These are phyloP conservation scores for Stephanodiscus minutulus DNA, from an alignment of 108 stramenopile genomes.

Conservation along the genomic window DNA sequence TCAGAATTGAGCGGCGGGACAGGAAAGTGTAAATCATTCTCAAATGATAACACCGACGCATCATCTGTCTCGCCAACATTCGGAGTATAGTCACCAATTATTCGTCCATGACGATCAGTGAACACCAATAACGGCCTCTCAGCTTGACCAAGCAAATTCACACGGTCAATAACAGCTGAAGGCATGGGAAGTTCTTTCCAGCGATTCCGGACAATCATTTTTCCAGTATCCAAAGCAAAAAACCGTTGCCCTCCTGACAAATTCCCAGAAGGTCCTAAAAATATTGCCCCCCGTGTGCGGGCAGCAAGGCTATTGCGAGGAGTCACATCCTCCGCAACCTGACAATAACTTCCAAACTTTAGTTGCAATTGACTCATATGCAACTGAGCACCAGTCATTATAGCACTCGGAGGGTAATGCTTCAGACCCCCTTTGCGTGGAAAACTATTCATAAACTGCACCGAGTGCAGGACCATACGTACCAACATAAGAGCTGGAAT, in stretches of 20 bases:
- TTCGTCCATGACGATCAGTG: neutral
- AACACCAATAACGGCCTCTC: neutral
- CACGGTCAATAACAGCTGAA: neutral
- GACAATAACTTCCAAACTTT: no score
- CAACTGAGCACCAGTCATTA: no score
- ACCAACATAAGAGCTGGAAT: no score
- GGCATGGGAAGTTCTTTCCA: slow-evolving; percentile 2
- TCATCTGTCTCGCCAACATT: neutral
- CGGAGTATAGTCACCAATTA: neutral
- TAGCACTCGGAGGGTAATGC: no score
- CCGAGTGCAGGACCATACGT: neutral
- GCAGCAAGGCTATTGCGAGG: no score
- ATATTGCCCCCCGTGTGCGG: no score
- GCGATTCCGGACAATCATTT: no score
- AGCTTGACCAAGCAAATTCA: neutral
- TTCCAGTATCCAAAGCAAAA: slow-evolving; percentile 4
- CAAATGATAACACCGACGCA: no score
- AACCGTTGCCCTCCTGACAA: slow-evolving; percentile 8
- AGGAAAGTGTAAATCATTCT: no score
- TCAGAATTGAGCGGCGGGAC: no score
- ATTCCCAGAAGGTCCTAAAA: slow-evolving; percentile 11
- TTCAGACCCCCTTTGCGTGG: slow-evolving; percentile 11
- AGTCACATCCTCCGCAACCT: no score
- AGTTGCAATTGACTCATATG: no score
- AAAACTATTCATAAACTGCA: slow-evolving; percentile 13